Evolutionary conservation across 345 rosid genomes (phyloP).

Genomic region (Kernera saxatilis): DNA sequence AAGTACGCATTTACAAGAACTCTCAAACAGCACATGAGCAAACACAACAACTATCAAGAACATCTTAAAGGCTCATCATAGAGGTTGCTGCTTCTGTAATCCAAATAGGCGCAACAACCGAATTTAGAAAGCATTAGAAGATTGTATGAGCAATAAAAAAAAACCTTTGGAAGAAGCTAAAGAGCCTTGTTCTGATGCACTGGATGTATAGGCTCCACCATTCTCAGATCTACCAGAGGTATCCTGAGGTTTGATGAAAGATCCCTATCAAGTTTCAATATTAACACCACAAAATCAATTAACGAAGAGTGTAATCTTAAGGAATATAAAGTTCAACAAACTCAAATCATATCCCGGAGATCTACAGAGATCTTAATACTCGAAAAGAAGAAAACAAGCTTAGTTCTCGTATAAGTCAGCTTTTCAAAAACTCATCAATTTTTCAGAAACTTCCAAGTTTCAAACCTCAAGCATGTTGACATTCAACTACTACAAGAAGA

Average conservation of each 20-base stretch:
- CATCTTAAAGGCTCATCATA: neutral
- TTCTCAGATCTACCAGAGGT: constrained; percentile 44
- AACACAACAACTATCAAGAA: neutral
- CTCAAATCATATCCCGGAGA: neutral
- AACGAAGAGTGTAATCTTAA: neutral
- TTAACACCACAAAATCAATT: neutral
- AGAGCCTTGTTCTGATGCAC: constrained; percentile 44
- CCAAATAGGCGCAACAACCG: neutral
- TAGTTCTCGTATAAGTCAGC: neutral
- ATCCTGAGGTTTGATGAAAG: constrained; percentile 51
- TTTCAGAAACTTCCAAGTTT: neutral
- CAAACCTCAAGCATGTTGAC: neutral
- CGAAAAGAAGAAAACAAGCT: neutral
- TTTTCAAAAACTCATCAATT: neutral
- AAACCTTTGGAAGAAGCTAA: constrained; percentile 57
- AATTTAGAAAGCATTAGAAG: neutral
- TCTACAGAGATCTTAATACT: neutral
- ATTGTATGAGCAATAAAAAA: neutral
- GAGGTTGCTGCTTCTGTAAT: neutral
- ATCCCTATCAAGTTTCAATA: constrained; percentile 43
- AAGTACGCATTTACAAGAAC: neutral
- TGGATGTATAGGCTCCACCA: constrained; percentile 45
- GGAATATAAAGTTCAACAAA: neutral
- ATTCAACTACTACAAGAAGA: neutral
- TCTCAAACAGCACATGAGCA: neutral